Conservation (phyloP, 2,329 filamentous ascomycete genomes). For the Scytalidium sp. region DNA sequence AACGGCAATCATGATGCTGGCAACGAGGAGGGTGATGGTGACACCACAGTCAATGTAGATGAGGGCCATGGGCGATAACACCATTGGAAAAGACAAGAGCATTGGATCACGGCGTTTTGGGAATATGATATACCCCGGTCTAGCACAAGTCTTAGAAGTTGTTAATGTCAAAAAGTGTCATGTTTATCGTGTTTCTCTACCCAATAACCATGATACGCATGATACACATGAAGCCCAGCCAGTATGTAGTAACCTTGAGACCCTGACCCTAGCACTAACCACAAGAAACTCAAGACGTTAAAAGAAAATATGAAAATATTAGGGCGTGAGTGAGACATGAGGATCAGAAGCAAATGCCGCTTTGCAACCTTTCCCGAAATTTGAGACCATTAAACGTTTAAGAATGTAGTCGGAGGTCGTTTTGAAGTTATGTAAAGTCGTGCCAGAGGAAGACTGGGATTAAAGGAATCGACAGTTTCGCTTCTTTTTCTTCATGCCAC, state of each 20-base stretch:
- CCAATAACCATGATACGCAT: neutral
- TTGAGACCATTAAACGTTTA: neutral
- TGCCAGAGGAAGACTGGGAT: slow-evolving; percentile 8
- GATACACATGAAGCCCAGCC: neutral
- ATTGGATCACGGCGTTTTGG: slow-evolving; percentile 12
- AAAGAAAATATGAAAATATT: neutral
- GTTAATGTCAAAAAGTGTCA: neutral
- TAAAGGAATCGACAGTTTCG: slow-evolving; percentile 78
- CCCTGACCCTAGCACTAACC: neutral
- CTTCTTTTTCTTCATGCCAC: slow-evolving; percentile 72
- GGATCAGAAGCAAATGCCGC: neutral
- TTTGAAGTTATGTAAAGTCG: slow-evolving; percentile 24
- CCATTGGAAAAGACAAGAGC: slow-evolving; percentile 3
- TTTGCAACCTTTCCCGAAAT: slow-evolving; percentile 4
- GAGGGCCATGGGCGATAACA: neutral
- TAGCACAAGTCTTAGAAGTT: neutral
- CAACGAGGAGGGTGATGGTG: slow-evolving; percentile 22
- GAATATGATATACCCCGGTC: slow-evolving; percentile 21
- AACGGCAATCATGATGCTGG: slow-evolving; percentile 22
- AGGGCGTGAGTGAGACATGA: neutral
- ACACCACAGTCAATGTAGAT: slow-evolving; percentile 1
- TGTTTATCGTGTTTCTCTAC: neutral
- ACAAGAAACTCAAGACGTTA: neutral
- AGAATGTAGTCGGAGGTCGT: slow-evolving; percentile 28
- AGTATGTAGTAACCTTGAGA: neutral